These are phyloP conservation scores for Grosmannia clavigera DNA, from an alignment of 2,329 filamentous ascomycete species.

Conservation along the genomic window DNA sequence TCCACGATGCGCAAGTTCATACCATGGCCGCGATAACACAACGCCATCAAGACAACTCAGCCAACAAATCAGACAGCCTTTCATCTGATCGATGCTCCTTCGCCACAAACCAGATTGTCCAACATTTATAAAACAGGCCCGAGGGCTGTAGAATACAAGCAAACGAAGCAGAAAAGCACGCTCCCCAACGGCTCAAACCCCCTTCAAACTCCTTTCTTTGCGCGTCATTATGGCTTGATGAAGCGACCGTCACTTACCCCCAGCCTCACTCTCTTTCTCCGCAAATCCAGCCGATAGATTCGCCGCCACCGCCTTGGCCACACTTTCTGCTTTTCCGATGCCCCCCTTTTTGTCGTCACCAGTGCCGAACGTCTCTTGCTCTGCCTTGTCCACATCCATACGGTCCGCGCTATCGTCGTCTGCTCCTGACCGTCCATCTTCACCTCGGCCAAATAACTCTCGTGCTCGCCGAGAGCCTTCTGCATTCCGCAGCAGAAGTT, in stretches of 20 bases:
- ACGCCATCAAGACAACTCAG: background rate
- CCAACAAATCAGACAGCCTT: background rate
- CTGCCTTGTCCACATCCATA: background rate
- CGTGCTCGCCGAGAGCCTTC: constrained; percentile 36
- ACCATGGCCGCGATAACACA: background rate
- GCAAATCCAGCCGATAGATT: background rate
- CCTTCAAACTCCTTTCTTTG: background rate
- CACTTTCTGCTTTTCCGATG: background rate
- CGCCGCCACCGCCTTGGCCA: background rate
- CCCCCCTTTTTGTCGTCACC: background rate
- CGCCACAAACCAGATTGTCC: background rate
- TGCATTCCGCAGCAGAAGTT: constrained; percentile 35
- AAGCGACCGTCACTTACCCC: background rate
- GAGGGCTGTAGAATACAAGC: background rate
- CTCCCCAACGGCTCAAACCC: background rate
- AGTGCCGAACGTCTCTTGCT: background rate
- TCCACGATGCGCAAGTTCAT: background rate
- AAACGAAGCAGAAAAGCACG: background rate
- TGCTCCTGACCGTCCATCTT: background rate
- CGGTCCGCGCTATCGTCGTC: background rate
- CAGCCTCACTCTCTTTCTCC: background rate
- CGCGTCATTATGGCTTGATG: too few species aligned
- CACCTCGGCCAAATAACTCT: constrained; percentile 31
- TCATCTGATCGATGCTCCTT: background rate
- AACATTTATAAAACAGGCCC: background rate